phyloP scores from a whole-genome alignment of 306 rosid species.

The Vicia villosa region DNA sequence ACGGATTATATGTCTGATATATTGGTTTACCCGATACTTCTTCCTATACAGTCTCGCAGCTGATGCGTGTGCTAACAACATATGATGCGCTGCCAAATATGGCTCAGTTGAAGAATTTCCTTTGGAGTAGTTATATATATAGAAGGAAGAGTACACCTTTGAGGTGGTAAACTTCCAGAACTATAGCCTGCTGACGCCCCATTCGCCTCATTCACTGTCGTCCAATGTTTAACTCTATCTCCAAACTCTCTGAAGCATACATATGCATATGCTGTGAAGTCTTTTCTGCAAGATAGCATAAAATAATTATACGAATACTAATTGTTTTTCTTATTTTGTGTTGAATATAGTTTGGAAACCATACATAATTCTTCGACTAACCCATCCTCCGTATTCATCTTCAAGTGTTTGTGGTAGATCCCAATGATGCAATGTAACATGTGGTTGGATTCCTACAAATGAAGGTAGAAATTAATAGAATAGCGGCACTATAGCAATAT shows the following conservation, averaged over 20 bases:
- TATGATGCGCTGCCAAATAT: constrained; percentile 48
- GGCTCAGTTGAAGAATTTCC: constrained; percentile 60
- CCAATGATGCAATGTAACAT: constrained; percentile 59
- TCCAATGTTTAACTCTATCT: constrained; percentile 57
- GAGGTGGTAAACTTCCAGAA: constrained; percentile 34
- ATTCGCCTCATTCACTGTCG: constrained; percentile 51
- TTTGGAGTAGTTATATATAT: constrained; percentile 28
- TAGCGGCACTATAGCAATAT: no score
- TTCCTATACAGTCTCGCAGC: constrained; percentile 40
- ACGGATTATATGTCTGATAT: not conserved
- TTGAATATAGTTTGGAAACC: constrained; percentile 19
- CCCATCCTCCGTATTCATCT: constrained; percentile 82
- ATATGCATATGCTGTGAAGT: constrained; percentile 49
- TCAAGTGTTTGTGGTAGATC: constrained; percentile 78
- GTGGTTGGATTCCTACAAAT: constrained; percentile 70
- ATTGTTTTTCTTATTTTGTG: not conserved
- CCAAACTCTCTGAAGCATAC: constrained; percentile 59
- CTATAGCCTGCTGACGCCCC: constrained; percentile 31
- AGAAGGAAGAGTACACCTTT: constrained; percentile 36
- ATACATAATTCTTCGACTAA: constrained; percentile 55
- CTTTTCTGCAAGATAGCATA: constrained; percentile 38
- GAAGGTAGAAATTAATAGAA: not conserved
- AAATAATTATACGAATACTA: no score
- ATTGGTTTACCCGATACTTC: constrained; percentile 44
- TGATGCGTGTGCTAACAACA: constrained; percentile 50